Evolutionary conservation across 2,329 filamentous ascomycete species (phyloP).

Genomic region (Teratosphaeria gauchensis): DNA sequence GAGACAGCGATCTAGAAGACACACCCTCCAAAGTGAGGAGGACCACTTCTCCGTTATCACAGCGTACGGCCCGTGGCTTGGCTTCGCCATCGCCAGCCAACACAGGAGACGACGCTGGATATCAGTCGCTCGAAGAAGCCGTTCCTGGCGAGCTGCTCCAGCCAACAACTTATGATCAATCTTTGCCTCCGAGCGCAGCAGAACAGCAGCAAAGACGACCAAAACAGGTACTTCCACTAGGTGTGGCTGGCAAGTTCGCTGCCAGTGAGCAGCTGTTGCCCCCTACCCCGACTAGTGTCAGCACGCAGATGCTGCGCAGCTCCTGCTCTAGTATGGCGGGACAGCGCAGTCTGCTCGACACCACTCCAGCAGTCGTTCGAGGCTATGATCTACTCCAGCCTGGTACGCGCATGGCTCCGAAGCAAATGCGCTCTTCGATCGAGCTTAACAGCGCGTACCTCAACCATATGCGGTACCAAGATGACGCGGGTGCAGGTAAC

Average conservation of each 20-base stretch:
- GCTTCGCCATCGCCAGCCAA: neutral
- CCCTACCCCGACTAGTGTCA: constrained; percentile 26
- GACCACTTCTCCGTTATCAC: constrained; percentile 13
- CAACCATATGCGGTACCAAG: constrained; percentile 13
- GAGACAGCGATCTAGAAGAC: constrained; percentile 11
- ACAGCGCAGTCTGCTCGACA: constrained; percentile 16
- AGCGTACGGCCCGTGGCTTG: constrained; percentile 1
- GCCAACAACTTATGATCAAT: neutral
- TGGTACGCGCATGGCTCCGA: constrained; percentile 15
- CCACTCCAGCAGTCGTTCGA: constrained; percentile 13
- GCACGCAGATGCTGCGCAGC: constrained; percentile 23
- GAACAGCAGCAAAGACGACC: neutral
- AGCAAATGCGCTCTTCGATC: constrained; percentile 21
- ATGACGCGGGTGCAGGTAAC: constrained; percentile 1
- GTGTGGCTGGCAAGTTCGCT: neutral
- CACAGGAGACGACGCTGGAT: constrained; percentile 3
- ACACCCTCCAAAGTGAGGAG: constrained; percentile 23
- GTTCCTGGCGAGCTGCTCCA: constrained; percentile 6
- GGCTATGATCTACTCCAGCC: constrained; percentile 12
- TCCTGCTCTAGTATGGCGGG: constrained; percentile 22
- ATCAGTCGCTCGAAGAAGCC: constrained; percentile 15
- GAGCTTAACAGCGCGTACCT: constrained; percentile 18
- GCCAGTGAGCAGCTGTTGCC: constrained; percentile 12
- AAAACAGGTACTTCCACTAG: neutral
- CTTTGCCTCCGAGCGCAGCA: neutral